Percentiles rank a stretch among this genome's conserved stretches.
These are phyloP conservation scores for Aegilops tauschii DNA, from an alignment of 176 grass and related monocot species.

Conservation along the genomic window DNA sequence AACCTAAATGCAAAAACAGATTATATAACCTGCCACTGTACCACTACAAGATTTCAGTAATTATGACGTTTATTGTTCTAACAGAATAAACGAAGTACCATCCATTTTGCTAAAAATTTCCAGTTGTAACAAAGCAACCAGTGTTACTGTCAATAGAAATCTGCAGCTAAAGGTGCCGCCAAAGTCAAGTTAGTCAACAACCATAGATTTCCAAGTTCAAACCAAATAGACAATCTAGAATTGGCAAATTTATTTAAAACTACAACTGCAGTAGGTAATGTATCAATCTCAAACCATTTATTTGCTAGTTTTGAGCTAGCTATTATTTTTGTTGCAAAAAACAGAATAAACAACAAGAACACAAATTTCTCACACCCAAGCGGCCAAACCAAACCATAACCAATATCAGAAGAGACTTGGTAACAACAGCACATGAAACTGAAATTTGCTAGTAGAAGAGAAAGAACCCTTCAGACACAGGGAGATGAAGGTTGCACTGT, in stretches of 20 bases:
- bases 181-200: not conserved
- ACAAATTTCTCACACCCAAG: not conserved
- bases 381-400: not conserved
- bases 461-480: not conserved
- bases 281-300: not conserved
- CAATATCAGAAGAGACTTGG: not conserved
- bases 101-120: not conserved
- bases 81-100: not conserved
- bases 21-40: not conserved
- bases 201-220: not conserved
- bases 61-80: not conserved
- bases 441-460: not conserved
- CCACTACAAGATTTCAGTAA: not conserved
- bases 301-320: not conserved
- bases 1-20: not conserved
- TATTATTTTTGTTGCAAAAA: constrained; percentile 5
- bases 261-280: not conserved
- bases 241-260: not conserved
- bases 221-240: not conserved
- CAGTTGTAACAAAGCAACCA: not conserved
- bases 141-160: not conserved
- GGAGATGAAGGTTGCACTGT: not conserved
- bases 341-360: not conserved
- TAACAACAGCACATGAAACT: not conserved
- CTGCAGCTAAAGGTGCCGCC: not conserved